A percentile compares a stretch with the other conserved stretches of the same genome.
Evolutionary conservation across 139 green algal species (phyloP).

Genomic region (Desmodesmus armatus): DNA sequence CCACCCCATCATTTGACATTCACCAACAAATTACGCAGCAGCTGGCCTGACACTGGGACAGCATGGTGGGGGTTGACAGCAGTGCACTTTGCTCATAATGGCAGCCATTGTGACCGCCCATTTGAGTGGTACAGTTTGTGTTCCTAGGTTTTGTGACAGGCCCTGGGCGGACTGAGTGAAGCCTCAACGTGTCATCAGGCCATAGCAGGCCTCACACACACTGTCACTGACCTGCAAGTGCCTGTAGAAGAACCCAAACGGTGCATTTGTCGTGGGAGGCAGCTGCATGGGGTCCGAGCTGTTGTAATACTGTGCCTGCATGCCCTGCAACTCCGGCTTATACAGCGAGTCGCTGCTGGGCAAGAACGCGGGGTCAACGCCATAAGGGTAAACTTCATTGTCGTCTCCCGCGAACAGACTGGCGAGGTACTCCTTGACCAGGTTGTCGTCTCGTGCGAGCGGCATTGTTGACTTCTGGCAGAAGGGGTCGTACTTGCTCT

Average conservation of each 20-base stretch:
- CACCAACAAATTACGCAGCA: no score
- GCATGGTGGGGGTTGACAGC: no score
- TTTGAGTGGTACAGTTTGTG: no score
- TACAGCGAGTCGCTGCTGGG: conserved; percentile 49
- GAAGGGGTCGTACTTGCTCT: conserved; percentile 16
- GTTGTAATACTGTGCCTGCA: conserved; percentile 55
- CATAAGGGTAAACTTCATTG: conserved; percentile 47
- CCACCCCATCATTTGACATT: no score
- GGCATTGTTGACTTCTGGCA: conserved; percentile 48
- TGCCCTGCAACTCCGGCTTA: conserved; percentile 20
- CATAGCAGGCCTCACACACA: no score
- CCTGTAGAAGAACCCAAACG: conserved; percentile 49
- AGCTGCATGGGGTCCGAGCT: conserved; percentile 28
- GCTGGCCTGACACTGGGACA: no score
- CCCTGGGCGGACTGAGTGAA: no score
- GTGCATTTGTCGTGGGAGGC: conserved; percentile 20
- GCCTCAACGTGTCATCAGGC: no score
- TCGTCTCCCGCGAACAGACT: conserved; percentile 36
- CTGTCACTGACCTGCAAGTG: conserved; percentile 9
- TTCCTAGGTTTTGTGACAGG: no score
- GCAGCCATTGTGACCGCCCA: no score
- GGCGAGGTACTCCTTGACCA: conserved; percentile 1
- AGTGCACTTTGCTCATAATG: no score
- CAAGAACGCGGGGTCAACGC: conserved; percentile 56
- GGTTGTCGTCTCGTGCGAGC: background rate